Base-by-base conservation (phyloP, 306 rosid genomes). In the Dalbergia oliveri region DNA sequence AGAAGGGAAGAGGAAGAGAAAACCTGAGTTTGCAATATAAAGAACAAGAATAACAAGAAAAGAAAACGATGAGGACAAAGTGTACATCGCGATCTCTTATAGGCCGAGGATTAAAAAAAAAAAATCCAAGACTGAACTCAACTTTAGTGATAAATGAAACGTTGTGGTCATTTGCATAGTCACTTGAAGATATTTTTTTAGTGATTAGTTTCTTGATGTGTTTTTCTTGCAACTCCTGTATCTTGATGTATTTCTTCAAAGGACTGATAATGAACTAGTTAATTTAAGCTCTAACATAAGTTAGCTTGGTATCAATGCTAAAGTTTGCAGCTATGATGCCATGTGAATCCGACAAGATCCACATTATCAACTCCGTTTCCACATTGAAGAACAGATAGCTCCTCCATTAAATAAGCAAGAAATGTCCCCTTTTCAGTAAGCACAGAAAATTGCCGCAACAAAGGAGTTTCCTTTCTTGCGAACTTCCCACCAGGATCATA, bases 401-500 rank as follows among this genome's bases (percentile, higher is more conserved):
- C 66, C 43, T 60, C 34, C 47, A 75, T 61, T 26, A 15, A 12
- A 18, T 72, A 72, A 58, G 43, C 58, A 75, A 44, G 44, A 43
- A 5, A 43, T 26, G 47, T 43, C 43, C 59, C n/a, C 23, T 41
- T 73, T 6, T 12, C 39, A 57, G 53, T 11, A 21, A 59, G 39
- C 65, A 59, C 31, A 23, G 9, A 35, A 11, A 8, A 43, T 60
- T 14, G 26, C 44, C 14, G 16, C 1, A 61, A 31, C 14, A 1
- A 73, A 13, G 50, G 16, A 37, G 9, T 73, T 39, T 18, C 13
- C 8, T 43, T 43, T 47, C 12, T 3, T 67, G 35, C 34, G 62
- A 76, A 76, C 11, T 60, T 54, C 9, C 13, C 62, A 26, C 60
- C 61, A 41, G 34, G 37, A 23, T 44, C 11, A 21, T 2, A 9